Base-by-base conservation (phyloP, 148 eudicot genomes). In the Fagopyrum esculentum region DNA sequence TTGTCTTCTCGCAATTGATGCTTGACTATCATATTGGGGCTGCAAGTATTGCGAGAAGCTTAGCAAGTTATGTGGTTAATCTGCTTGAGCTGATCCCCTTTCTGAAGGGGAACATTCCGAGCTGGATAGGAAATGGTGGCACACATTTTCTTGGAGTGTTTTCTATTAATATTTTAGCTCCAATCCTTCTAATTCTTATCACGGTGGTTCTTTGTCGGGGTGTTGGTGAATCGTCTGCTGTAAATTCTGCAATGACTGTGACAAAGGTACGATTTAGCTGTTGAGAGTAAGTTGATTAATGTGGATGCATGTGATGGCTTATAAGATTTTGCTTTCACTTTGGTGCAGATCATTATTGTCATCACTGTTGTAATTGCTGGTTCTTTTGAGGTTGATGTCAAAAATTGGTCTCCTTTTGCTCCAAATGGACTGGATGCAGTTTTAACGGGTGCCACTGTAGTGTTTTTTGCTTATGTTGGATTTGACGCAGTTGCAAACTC, bases 401-500 rank as follows among this genome's bases (percentile, higher is more conserved):
- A 91, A 78, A 92, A 95, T 82, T 95, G 99, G 99, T 78, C 92
- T 77, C 99, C 99, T 75, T 95, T 95, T 84, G 91, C 86, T 71
- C 99, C 99, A 60, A 86, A 86, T 74, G 97, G 99, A 35, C 83
- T 80, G 72, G 83, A 83, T 29, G 77, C 89, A 76, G 76, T 95
- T 79, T 81, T 95, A 76, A 95, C 99, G 4, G 99, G 99, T 86
- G 94, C 99, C 73, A 95, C 99, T 45, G 92, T 95, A 47, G 99
- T 89, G 57, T 95, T 95, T 84, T 95, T 95, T 75, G 96, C 99
- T 69, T 95, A 90, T 81, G 96, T 92, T 80, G 99, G 99, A 79
- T 95, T 95, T 78, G 99, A 95, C 81, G 99, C 99, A 56, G 99
- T 95, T 77, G 99, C 99, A 43, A 95, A 92, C 84, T 95, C 99